These are phyloP conservation scores for Ganoderma resinaceum DNA, from an alignment of 1,284 basidiomycete species.

Conservation along the genomic window DNA sequence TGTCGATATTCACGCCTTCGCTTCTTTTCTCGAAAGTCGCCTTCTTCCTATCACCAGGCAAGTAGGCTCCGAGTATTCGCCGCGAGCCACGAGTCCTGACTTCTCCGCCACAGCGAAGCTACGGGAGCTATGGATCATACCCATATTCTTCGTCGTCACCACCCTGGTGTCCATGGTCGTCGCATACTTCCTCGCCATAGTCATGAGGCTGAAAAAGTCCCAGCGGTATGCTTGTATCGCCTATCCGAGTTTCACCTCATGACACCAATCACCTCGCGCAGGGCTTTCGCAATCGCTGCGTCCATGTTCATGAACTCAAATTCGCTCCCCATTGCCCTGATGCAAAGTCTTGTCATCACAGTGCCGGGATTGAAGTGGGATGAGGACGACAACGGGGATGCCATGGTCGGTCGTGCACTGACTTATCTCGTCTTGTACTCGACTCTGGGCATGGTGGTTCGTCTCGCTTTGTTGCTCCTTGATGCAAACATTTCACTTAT, in stretches of 20 bases:
- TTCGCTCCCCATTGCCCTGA: conserved; percentile 90
- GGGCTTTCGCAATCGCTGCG: conserved; percentile 86
- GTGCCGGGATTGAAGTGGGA: conserved; percentile 89
- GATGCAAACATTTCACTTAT: neutral
- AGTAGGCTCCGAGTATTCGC: conserved; percentile 25
- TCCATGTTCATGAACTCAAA: conserved; percentile 94
- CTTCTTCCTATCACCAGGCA: conserved; percentile 77
- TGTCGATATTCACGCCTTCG: conserved; percentile 92
- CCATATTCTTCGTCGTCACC: conserved; percentile 79
- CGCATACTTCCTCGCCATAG: conserved; percentile 55
- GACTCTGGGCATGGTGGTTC: conserved; percentile 91
- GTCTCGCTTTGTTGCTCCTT: conserved; percentile 37
- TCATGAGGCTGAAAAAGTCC: conserved; percentile 63
- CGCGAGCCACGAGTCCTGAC: conserved; percentile 34
- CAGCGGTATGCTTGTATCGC: conserved; percentile 56
- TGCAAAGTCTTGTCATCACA: conserved; percentile 88
- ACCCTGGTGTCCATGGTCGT: conserved; percentile 69
- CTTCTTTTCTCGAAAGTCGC: conserved; percentile 95
- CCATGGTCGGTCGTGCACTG: conserved; percentile 91
- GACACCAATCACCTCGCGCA: conserved; percentile 37
- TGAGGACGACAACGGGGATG: conserved; percentile 79
- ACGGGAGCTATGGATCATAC: conserved; percentile 91
- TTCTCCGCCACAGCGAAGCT: conserved; percentile 64
- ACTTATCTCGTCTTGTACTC: conserved; percentile 94
- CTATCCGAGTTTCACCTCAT: neutral